Percentiles rank a stretch among this genome's conserved stretches.
phyloP scores from a whole-genome alignment of 495 filamentous ascomycete genomes.

The Penicillium fimorum region DNA sequence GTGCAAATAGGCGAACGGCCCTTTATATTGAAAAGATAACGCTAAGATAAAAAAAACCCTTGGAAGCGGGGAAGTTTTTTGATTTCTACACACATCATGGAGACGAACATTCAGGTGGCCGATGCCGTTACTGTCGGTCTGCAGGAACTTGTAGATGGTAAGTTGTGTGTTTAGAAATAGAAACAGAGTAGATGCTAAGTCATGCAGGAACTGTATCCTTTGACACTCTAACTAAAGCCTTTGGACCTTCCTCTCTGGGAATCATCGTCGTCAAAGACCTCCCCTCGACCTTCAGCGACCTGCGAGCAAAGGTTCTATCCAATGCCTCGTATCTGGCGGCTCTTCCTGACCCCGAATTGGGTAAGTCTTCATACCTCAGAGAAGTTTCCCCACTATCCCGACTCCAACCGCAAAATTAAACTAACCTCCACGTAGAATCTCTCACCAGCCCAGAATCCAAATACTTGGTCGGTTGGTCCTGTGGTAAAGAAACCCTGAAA shows the following conservation, averaged over 20 bases:
- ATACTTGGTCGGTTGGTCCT: conserved; percentile 70
- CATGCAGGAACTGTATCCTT: conserved; percentile 66
- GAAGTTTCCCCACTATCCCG: not conserved
- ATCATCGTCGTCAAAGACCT: conserved; percentile 91
- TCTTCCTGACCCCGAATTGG: conserved; percentile 67
- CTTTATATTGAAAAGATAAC: not conserved
- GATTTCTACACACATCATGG: conserved; percentile 16
- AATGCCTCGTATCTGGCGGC: conserved; percentile 89
- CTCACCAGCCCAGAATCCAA: conserved; percentile 50
- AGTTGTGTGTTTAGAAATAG: not conserved
- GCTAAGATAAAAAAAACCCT: not conserved
- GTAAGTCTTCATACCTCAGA: conserved; percentile 43
- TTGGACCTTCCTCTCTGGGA: conserved; percentile 87
- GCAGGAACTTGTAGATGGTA: conserved; percentile 45
- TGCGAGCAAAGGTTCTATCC: conserved; percentile 74
- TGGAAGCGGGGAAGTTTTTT: conserved; percentile 25
- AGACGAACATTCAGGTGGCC: conserved; percentile 22
- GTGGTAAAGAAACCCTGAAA: conserved; percentile 91
- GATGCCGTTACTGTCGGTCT: conserved; percentile 56
- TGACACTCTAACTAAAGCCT: conserved; percentile 74
- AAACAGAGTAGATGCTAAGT: conserved; percentile 4
- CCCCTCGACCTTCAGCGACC: conserved; percentile 60
- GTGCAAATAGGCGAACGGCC: not conserved
- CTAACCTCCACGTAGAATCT: conserved; percentile 33
- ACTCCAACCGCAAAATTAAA: conserved; percentile 7